phyloP scores from a whole-genome alignment of 176 grass and related monocot species.

The Bonia amplexicaulis region DNA sequence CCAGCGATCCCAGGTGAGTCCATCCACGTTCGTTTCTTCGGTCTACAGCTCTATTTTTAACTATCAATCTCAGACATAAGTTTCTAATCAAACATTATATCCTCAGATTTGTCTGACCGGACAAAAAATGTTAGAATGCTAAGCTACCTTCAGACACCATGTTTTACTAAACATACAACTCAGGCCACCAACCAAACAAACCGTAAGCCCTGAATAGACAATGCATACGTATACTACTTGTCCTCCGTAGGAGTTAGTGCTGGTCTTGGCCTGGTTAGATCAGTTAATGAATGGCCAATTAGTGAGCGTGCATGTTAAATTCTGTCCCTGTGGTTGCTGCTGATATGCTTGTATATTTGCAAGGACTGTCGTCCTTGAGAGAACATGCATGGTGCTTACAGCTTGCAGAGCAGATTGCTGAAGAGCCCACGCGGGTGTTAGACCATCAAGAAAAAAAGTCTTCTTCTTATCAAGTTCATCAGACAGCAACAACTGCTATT shows the following conservation, averaged over 20 bases:
- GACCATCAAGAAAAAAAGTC: not conserved
- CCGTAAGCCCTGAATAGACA: not conserved
- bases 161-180: too few species aligned
- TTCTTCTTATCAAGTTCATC: not conserved
- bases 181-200: too few species aligned
- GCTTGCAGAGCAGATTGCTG: not conserved
- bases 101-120: too few species aligned
- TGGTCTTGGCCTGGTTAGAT: not conserved
- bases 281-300: not conserved
- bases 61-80: too few species aligned
- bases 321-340: not conserved
- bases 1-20: too few species aligned
- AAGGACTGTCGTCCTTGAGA: not conserved
- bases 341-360: constrained; percentile 1
- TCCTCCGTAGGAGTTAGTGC: not conserved
- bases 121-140: too few species aligned
- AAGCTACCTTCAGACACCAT: too few species aligned
- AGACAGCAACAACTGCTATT: not conserved
- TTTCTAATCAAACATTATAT: too few species aligned
- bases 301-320: not conserved
- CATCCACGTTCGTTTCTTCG: too few species aligned
- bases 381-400: constrained; percentile 11
- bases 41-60: too few species aligned
- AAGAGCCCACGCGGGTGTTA: not conserved
- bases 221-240: not conserved